Evolutionary conservation across 306 rosid species (phyloP).

Genomic region (Trichosanthes cucumerina): DNA sequence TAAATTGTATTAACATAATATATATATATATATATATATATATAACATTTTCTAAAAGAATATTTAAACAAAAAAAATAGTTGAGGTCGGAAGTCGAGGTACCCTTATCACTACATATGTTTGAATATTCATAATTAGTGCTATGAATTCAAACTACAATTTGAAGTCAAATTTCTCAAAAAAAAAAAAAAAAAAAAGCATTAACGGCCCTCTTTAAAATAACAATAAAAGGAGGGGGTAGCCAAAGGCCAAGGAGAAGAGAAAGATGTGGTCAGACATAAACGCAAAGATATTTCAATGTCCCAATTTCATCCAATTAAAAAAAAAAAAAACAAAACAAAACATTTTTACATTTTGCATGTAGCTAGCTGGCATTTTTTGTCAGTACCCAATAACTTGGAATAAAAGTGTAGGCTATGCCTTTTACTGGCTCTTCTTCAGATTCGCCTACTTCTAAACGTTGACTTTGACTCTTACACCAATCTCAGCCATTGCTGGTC

Average conservation of each 20-base stretch:
- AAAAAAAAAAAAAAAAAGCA: too few species aligned
- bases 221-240: background rate
- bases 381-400: background rate
- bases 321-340: too few species aligned
- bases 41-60: too few species aligned
- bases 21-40: too few species aligned
- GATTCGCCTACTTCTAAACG: background rate
- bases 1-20: too few species aligned
- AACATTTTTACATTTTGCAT: background rate
- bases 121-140: too few species aligned
- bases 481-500: background rate
- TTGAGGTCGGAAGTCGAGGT: too few species aligned
- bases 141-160: too few species aligned
- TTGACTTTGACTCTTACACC: background rate
- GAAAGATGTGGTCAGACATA: background rate
- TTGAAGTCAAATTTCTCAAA: too few species aligned
- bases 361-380: constrained; percentile 2
- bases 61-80: too few species aligned
- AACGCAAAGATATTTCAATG: background rate
- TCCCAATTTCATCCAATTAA: background rate
- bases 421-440: background rate
- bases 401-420: background rate
- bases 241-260: background rate
- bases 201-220: background rate
- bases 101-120: too few species aligned